Base-by-base conservation (phyloP, 768 basidiomycete species). In the Stropharia rugosoannulata region DNA sequence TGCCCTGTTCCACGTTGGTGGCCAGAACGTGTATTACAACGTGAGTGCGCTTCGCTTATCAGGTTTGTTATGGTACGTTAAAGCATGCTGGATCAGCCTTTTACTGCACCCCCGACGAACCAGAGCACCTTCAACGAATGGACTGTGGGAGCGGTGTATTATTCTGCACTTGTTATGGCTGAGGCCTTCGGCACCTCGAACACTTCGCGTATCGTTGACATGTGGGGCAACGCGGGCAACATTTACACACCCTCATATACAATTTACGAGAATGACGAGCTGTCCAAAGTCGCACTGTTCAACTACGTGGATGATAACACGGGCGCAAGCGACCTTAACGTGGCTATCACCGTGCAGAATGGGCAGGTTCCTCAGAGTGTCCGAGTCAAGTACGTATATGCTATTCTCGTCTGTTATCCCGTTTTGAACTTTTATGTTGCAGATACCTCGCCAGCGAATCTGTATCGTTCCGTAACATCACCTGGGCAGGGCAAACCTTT, bases 121-220 rank as follows among this genome's bases (percentile, higher is more conserved):
- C 77, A 86, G 56, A 80, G 83, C 5, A 65, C 74, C 0, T 84
- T 78, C 71, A 79, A 79, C 53, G 73, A 87, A 70, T 93, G 89
- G 90, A 88, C 88, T 0, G 74, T 91, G 44, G 89, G 88, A 0
- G 83, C 90, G 0, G 74, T 87, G 47, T 92, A 89, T 72, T 93
- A 93, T 68, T 79, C 89, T 1, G 79, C 85, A 2, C 73, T 95
- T 5, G 78, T 83, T 58, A 73, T 87, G 57, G 85, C 89, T 2
- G 91, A 93, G 67, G 76, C 77, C 2, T 73, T 93, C 25, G 88
- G 88, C n/a, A 69, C 79, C 12, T 79, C 81, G 10, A 86, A 87
- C 66, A 67, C 63, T 0, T 80, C 85, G 0, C 87, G 82, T 57
- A 77, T 93, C 8, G 64, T 88, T 22, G 90, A 93, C 64, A 74